phyloP scores from a whole-genome alignment of 345 rosid species.

The Salix exigua region DNA sequence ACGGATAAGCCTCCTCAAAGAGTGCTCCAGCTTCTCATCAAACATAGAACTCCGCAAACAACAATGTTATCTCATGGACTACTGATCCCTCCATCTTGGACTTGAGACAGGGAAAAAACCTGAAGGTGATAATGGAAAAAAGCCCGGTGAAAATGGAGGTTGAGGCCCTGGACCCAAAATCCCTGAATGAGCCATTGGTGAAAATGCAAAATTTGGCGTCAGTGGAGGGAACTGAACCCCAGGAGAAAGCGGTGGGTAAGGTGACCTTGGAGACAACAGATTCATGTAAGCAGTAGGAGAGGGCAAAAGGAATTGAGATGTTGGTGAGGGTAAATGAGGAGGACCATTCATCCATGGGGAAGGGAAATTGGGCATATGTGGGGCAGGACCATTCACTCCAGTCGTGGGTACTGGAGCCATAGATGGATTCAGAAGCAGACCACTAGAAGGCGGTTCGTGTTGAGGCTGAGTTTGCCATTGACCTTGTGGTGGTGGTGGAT shows the following conservation, averaged over 20 bases:
- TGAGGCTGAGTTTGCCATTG: constrained; percentile 34
- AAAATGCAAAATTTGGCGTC: constrained; percentile 69
- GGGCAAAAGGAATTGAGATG: constrained; percentile 72
- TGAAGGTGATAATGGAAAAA: constrained; percentile 71
- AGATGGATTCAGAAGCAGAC: constrained; percentile 48
- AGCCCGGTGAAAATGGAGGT: constrained; percentile 75
- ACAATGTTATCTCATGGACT: constrained; percentile 14
- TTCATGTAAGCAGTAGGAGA: constrained; percentile 63
- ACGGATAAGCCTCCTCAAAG: constrained; percentile 13
- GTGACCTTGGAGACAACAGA: constrained; percentile 66
- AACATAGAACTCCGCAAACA: constrained; percentile 11
- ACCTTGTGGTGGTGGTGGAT: constrained; percentile 16
- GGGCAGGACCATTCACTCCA: constrained; percentile 54
- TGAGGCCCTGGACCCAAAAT: constrained; percentile 69
- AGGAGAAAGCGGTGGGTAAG: constrained; percentile 69
- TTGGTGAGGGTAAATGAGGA: constrained; percentile 65
- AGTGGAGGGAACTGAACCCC: constrained; percentile 73
- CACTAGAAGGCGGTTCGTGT: constrained; percentile 42
- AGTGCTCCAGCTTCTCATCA: constrained; percentile 15
- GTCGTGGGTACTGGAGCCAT: constrained; percentile 48
- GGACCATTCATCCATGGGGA: constrained; percentile 62
- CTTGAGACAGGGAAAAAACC: constrained; percentile 66
- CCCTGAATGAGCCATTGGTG: constrained; percentile 65
- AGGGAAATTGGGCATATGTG: constrained; percentile 45
- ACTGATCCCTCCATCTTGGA: constrained; percentile 75